Conservation (phyloP, 768 basidiomycete genomes). For the Hygrocybe coccinea region DNA sequence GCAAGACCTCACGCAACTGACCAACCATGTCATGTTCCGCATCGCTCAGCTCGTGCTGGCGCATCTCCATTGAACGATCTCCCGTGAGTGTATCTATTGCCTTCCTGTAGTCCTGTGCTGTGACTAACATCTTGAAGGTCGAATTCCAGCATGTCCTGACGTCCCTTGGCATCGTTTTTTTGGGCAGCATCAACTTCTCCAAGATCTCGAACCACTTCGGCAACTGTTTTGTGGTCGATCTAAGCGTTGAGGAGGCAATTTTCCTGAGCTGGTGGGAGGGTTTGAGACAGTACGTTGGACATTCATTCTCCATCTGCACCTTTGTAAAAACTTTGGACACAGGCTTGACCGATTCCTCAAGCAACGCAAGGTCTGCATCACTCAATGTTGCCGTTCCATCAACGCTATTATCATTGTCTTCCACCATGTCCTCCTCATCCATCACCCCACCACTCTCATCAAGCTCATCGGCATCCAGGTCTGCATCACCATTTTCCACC, state of each 20-base stretch:
- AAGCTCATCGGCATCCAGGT: neutral
- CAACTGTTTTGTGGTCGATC: neutral
- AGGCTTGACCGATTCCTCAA: neutral
- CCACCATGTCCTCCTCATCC: neutral
- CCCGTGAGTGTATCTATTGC: slow-evolving; percentile 21
- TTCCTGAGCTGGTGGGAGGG: slow-evolving; percentile 20
- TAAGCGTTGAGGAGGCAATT: neutral
- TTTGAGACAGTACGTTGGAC: slow-evolving; percentile 14
- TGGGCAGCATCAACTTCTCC: slow-evolving; percentile 1
- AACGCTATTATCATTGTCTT: neutral
- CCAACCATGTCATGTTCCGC: slow-evolving; percentile 22
- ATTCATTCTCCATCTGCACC: neutral
- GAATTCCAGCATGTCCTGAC: slow-evolving; percentile 32
- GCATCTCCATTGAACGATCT: slow-evolving; percentile 7
- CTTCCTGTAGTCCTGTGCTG: slow-evolving; percentile 23
- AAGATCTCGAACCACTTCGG: slow-evolving; percentile 21
- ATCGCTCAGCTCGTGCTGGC: slow-evolving; percentile 12
- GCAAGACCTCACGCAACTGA: slow-evolving; percentile 21
- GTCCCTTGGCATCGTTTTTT: slow-evolving; percentile 26
- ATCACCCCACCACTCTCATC: neutral
- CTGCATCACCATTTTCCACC: neutral
- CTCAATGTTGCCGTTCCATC: neutral
- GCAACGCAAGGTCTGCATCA: neutral
- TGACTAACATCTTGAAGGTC: slow-evolving; percentile 10
- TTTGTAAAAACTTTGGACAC: neutral